Conservation (phyloP, 768 basidiomycete genomes). For the Suillus clintonianus region DNA sequence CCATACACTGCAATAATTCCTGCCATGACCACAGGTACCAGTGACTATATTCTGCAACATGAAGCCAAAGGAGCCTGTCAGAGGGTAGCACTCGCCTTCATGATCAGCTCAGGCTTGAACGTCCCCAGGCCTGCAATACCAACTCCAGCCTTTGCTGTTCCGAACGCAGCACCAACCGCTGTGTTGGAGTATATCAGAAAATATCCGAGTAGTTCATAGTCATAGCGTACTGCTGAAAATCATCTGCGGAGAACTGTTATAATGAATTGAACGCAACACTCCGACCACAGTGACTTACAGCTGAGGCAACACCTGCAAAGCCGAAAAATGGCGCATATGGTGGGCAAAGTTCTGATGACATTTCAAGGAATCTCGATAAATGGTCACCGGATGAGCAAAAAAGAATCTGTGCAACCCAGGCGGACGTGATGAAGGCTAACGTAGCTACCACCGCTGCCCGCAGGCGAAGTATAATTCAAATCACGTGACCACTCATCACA, state of each 20-base stretch:
- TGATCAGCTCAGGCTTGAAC: conserved; percentile 95
- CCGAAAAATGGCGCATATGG: conserved; percentile 98
- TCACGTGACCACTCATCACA: conserved; percentile 1
- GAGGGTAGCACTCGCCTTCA: conserved; percentile 67
- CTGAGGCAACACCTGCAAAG: conserved; percentile 92
- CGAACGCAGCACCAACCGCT: conserved; percentile 95
- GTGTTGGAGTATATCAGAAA: conserved; percentile 5
- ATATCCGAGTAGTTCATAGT: conserved; percentile 7
- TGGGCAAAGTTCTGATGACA: conserved; percentile 68
- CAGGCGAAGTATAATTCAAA: neutral
- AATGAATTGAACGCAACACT: conserved; percentile 1
- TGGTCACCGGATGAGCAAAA: neutral
- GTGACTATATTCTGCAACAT: conserved; percentile 52
- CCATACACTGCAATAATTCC: conserved; percentile 99
- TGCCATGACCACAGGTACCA: conserved; percentile 97
- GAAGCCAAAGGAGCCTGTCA: neutral
- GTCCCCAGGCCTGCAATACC: conserved; percentile 94
- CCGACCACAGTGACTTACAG: conserved; percentile 54
- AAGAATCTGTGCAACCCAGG: neutral
- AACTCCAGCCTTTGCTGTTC: conserved; percentile 95
- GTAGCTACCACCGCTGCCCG: neutral
- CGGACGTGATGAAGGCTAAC: neutral
- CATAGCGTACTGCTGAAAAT: conserved; percentile 83
- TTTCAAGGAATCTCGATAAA: conserved; percentile 21
- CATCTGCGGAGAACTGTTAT: conserved; percentile 62